Evolutionary conservation across 169 alveolate species (phyloP), one percentile per base, ranked within the genome.

Genomic region (Cystoisospora suis): DNA sequence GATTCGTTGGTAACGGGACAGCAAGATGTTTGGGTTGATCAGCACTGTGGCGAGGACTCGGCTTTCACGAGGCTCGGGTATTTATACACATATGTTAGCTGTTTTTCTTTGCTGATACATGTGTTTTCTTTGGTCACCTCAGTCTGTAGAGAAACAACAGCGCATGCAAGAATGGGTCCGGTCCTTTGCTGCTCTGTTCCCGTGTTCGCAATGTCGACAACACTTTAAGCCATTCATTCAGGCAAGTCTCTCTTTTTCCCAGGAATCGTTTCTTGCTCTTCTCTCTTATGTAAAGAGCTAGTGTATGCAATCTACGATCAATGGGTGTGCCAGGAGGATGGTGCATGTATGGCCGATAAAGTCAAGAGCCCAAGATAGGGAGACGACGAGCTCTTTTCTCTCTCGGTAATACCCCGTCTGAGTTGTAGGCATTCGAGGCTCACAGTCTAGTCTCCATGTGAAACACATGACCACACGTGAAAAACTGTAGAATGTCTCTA

Each of bases 141-240:
- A 65, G 79, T 23, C 79, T 3, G 36, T 29, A 29, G 44, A 3
- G 32, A 56, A 32, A 2, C 83, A 72, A 56, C 83, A 72, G 3
- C 40, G 58, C 45, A 72, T 29, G 32, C 7, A 36, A 36, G 83
- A 72, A 17, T 72, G 83, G 83, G 9, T 72, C 27, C 12, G 36
- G 36, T 9, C 83, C 83, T 72, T 72, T 38, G 17, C 32, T 34
- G 83, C 83, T 12, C 83, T 72, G 23, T 72, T 38, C 32, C 83
- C 83, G 29, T 72, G 83, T 36, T n/a, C 15, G 27, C 83, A 72
- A 9, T 72, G 83, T 56, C 83, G 83, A 47, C 12, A 47, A 15
- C 83, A 72, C 56, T 72, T 72, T 23, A n/a, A 9, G 58, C 83
- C 83, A 36, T 72, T 27, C 56, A 7, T 72, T 17, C 83, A 72